Evolutionary conservation across 805 yeast genomes (phyloP).

Genomic region (Nakazawaea wickerhamii): DNA sequence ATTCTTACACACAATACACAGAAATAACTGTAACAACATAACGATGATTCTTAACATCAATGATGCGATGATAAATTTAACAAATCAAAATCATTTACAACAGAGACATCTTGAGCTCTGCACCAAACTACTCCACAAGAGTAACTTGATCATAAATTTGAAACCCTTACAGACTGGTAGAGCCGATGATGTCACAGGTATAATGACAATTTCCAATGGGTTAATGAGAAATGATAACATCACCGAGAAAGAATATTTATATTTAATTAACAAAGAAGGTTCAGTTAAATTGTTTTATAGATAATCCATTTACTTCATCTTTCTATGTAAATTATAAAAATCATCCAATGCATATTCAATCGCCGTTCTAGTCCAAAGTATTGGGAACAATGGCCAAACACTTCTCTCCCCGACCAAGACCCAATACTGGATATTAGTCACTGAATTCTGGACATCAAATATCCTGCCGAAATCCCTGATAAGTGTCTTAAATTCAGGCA

Average conservation of each 20-base stretch:
- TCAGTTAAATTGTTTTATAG: conserved; percentile 39
- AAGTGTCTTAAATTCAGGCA: conserved; percentile 75
- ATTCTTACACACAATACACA: conserved; percentile 6
- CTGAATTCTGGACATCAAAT: conserved; percentile 65
- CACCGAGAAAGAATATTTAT: conserved; percentile 59
- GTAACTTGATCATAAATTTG: conserved; percentile 48
- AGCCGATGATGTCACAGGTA: conserved; percentile 79
- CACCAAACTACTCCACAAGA: conserved; percentile 41
- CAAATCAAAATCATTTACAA: conserved; percentile 19
- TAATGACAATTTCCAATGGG: conserved; percentile 56
- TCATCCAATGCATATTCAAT: conserved; percentile 87
- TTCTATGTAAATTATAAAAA: conserved; percentile 39
- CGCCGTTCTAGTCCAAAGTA: conserved; percentile 81
- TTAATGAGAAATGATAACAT: conserved; percentile 27
- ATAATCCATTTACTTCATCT: conserved; percentile 20
- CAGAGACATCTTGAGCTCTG: conserved; percentile 41
- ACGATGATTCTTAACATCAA: conserved; percentile 20
- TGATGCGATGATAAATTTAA: conserved; percentile 17
- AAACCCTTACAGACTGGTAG: conserved; percentile 74
- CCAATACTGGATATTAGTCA: conserved; percentile 83
- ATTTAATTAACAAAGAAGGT: conserved; percentile 51
- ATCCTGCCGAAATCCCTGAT: conserved; percentile 68
- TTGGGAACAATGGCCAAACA: conserved; percentile 86
- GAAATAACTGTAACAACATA: conserved; percentile 18
- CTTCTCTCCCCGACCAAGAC: conserved; percentile 84